A percentile compares a stretch with the other conserved stretches of the same genome.
Evolutionary conservation across 2,329 filamentous ascomycete genomes (phyloP).

Genomic region (Hypoxylon sp.): DNA sequence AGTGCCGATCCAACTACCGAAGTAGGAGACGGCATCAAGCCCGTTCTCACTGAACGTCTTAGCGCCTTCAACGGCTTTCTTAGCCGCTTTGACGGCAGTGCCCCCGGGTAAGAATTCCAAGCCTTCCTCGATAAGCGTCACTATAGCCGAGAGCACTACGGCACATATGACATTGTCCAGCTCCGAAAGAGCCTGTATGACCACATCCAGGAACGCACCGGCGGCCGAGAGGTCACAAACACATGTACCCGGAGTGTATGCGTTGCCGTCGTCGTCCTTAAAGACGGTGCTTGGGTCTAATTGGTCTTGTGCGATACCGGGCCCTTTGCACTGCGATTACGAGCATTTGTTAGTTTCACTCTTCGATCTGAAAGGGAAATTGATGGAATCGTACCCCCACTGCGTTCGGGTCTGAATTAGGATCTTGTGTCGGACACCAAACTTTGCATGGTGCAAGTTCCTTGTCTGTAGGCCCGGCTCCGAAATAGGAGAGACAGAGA

Average conservation of each 20-base stretch:
- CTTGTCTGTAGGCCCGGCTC: slow-evolving; percentile 26
- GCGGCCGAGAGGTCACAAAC: slow-evolving; percentile 36
- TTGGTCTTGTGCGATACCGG: slow-evolving; percentile 22
- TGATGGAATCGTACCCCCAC: slow-evolving; percentile 31
- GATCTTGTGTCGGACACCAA: slow-evolving; percentile 34
- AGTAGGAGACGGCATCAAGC: slow-evolving; percentile 38
- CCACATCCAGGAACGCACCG: slow-evolving; percentile 31
- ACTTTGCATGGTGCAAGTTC: slow-evolving; percentile 39
- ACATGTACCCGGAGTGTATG: slow-evolving; percentile 34
- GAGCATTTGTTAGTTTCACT: slow-evolving; percentile 11
- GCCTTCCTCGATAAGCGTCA: slow-evolving; percentile 34
- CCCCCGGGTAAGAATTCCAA: slow-evolving; percentile 34
- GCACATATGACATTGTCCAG: slow-evolving; percentile 42
- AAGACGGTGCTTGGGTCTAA: slow-evolving; percentile 32
- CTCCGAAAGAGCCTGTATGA: slow-evolving; percentile 35
- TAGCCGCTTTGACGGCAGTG: slow-evolving; percentile 3
- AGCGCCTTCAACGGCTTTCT: slow-evolving; percentile 38
- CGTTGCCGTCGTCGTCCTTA: slow-evolving; percentile 42
- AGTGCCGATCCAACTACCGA: slow-evolving; percentile 32
- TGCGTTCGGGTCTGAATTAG: slow-evolving; percentile 33
- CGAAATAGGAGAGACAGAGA: slow-evolving; percentile 42
- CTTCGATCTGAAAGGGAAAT: neutral
- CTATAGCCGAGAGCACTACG: slow-evolving; percentile 31
- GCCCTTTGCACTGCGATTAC: slow-evolving; percentile 32
- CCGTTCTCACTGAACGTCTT: slow-evolving; percentile 44